Evolutionary conservation across 768 basidiomycete species (phyloP), one percentile per base, ranked within the genome.

Genomic region (Boletus coccyginus): DNA sequence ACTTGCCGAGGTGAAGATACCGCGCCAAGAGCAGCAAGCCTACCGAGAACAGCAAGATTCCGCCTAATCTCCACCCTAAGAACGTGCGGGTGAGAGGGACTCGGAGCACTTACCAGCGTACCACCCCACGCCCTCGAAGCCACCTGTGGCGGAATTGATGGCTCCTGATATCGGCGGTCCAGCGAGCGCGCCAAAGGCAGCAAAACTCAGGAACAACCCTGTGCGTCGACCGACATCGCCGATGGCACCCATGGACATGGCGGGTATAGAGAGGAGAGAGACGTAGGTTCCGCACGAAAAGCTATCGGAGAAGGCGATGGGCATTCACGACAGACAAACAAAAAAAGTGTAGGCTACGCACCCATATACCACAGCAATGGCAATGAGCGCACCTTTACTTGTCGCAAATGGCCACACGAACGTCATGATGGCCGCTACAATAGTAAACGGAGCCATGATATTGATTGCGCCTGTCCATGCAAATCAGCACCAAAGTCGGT

Each of bases 81-180:
- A 13, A n/a, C 7, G 17, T 14, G 39, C 7, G 11, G 14, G 4
- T 1, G 0, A 39, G 3, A 38, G 3, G 36, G 7, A 43, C 43
- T 17, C 24, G 13, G 35, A 44, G 50, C 24, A 52, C 66, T 47
- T 19, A 67, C 73, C 72, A 38, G 82, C 83, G 57, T 79, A 86
- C 54, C 60, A 71, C 7, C 73, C 70, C 5, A 71, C 63, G 5
- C 3, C 60, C 40, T 50, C 32, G 36, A 68, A 92, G 0, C 77
- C 76, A 3, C 78, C 79, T 2, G 84, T 81, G 0, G 78, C 74
- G 0, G 66, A 66, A 50, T 79, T 77, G 60, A 91, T 87, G 0
- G 84, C 84, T 1, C 89, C 89, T 9, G 87, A 87, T 56, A 90
- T 86, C 1, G 89, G 89, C 3, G 87, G 86, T 0, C 89, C 89